Conservation (phyloP, 2,329 filamentous ascomycete genomes). For the Aquanectria penicillioides region DNA sequence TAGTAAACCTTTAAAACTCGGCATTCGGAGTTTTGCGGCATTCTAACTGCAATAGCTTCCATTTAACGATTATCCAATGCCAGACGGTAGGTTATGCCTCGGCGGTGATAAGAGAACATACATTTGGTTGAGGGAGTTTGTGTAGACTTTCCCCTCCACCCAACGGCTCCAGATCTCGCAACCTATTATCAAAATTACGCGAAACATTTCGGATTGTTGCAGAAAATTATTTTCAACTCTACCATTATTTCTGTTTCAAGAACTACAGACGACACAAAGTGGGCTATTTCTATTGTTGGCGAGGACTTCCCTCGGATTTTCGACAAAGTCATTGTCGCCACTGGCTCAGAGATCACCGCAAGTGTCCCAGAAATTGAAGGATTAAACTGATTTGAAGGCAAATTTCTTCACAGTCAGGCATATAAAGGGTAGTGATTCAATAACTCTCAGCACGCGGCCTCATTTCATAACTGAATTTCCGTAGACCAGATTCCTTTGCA, state of each 20-base stretch:
- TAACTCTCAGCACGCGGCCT: background rate
- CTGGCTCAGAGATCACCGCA: constrained; percentile 30
- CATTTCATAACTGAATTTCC: background rate
- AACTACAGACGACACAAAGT: constrained; percentile 24
- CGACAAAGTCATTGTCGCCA: constrained; percentile 39
- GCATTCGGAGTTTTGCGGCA: no score
- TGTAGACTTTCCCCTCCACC: constrained; percentile 32
- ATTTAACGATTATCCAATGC: constrained; percentile 38
- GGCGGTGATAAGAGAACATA: no score
- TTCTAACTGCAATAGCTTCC: constrained; percentile 17
- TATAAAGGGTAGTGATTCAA: constrained; percentile 41
- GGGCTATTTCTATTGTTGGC: constrained; percentile 28
- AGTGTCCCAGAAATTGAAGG: constrained; percentile 32
- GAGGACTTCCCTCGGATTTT: constrained; percentile 25
- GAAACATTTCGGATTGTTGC: constrained; percentile 26
- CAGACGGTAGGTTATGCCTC: no score
- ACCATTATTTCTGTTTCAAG: constrained; percentile 24
- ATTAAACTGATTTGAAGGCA: constrained; percentile 29
- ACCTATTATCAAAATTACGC: constrained; percentile 39
- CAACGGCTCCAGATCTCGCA: constrained; percentile 20
- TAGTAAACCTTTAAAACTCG: constrained; percentile 20
- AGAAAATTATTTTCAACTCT: constrained; percentile 29
- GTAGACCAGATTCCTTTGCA: constrained; percentile 28
- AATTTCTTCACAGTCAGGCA: constrained; percentile 35
- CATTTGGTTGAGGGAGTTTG: no score